These are phyloP conservation scores for Aspergillus aculeatus DNA, from an alignment of 2,329 filamentous ascomycete genomes.

Conservation along the genomic window DNA sequence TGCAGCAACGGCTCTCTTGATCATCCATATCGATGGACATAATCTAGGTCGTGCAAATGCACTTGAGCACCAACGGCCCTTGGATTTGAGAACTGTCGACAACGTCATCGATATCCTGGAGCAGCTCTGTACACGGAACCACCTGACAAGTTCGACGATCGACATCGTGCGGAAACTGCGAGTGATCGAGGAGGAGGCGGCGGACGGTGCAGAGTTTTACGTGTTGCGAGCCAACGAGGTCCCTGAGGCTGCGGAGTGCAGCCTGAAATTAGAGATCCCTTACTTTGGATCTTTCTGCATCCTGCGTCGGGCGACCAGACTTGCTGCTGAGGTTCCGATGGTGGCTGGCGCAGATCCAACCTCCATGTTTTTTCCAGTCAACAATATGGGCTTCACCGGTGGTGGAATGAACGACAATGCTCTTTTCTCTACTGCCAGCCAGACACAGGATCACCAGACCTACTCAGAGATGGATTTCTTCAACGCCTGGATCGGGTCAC, in stretches of 20 bases:
- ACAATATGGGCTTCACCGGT: no score
- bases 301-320: background rate
- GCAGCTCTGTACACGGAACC: background rate
- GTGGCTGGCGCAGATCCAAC: no score
- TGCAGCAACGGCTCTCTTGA: background rate
- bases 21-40: background rate
- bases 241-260: no score
- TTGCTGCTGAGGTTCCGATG: no score
- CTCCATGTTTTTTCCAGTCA: no score
- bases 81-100: background rate
- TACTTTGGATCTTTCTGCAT: constrained; percentile 2
- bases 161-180: background rate
- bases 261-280: background rate
- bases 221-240: background rate
- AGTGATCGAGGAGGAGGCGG: background rate
- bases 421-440: no score
- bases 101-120: background rate
- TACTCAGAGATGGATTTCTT: no score
- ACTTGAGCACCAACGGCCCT: background rate
- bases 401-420: no score
- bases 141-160: background rate
- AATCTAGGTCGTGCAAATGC: background rate
- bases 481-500: no score
- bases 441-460: no score
- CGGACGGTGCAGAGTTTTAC: background rate